Percentiles rank a stretch among this genome's conserved stretches.
Evolutionary conservation across 305 asterid genomes (phyloP).

Genomic region (Rubia tinctorum): DNA sequence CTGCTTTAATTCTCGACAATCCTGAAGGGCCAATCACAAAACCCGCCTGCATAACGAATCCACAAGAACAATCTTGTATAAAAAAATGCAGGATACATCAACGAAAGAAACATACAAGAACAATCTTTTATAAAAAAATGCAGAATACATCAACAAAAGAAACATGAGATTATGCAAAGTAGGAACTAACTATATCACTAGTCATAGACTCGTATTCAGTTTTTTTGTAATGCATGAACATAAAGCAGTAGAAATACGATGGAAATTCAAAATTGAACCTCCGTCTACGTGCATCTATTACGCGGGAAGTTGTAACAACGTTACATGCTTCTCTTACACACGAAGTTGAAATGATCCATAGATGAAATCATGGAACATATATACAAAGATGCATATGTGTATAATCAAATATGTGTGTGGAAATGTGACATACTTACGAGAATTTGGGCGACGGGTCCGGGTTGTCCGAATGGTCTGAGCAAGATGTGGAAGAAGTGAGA

Average conservation of each 20-base stretch:
- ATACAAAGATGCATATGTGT: not conserved
- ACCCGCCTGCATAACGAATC: conserved; percentile 75
- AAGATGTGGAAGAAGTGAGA: conserved; percentile 86
- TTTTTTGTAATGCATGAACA: not conserved
- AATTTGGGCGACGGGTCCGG: conserved; percentile 92
- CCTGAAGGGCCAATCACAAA: conserved; percentile 92
- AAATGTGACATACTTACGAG: conserved; percentile 89
- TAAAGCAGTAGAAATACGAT: not conserved
- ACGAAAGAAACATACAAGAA: no score
- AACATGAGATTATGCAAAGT: no score
- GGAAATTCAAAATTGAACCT: not conserved
- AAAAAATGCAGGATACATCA: conserved; percentile 1
- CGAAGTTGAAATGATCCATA: not conserved
- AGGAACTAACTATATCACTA: no score
- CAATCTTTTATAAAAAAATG: conserved; percentile 7
- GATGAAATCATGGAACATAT: not conserved
- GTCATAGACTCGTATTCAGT: no score
- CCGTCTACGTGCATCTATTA: not conserved
- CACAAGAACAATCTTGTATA: conserved; percentile 6
- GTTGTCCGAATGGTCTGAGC: conserved; percentile 86
- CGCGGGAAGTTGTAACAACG: not conserved
- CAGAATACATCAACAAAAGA: not conserved
- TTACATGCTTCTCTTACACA: not conserved
- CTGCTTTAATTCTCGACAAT: conserved; percentile 50
- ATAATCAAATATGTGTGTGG: conserved; percentile 23